Base-by-base conservation (phyloP, 2,329 filamentous ascomycete species). In the Ophiostoma sp. region DNA sequence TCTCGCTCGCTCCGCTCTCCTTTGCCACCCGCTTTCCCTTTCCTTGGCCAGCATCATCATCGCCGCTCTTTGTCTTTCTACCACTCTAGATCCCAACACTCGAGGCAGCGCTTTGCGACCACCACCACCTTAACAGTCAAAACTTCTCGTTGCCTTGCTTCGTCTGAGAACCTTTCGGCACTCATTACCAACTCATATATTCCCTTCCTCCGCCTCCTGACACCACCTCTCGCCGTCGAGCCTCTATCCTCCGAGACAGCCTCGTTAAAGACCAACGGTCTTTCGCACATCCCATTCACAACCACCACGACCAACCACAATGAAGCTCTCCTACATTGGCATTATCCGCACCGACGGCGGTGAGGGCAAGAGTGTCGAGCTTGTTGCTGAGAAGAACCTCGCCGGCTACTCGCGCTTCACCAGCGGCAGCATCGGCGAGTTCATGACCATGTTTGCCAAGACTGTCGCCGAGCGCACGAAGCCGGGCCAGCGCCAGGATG, bases 341-440 rank as follows among this genome's bases (percentile, higher is more conserved):
- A 60, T 60, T 11, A 60, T 60, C 27, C 49, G 27, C 27, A 36
- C 27, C 55, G 18, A 60, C 80, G 88, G 91, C 5, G 66, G 42
- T 52, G 67, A 66, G 65, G 62, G 64, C 62, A 66, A 70, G 64
- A 64, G 69, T 14, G 66, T 52, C 36, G 70, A 71, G 70, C 69
- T 71, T 1, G 70, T 67, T 77, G 82, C 85, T 74, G 92, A 92
- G 79, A 90, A 88, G 78, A 90, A 96, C 74, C 84, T 97, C 73
- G 88, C 83, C 78, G 86, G 84, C 73, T 95, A 91, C 81, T 92
- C 88, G 69, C 87, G 89, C 78, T 96, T 96, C 81, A 94, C 90
- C 72, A 84, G 88, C 73, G 81, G 84, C 69, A 75, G 71, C 67
- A 71, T 73, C 42, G 69, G 73, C 70, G 74, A 76, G 71, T 74